Percentiles rank a stretch among this genome's conserved stretches.
Conservation (phyloP, 169 alveolate genomes). For the Neospora caninum region DNA sequence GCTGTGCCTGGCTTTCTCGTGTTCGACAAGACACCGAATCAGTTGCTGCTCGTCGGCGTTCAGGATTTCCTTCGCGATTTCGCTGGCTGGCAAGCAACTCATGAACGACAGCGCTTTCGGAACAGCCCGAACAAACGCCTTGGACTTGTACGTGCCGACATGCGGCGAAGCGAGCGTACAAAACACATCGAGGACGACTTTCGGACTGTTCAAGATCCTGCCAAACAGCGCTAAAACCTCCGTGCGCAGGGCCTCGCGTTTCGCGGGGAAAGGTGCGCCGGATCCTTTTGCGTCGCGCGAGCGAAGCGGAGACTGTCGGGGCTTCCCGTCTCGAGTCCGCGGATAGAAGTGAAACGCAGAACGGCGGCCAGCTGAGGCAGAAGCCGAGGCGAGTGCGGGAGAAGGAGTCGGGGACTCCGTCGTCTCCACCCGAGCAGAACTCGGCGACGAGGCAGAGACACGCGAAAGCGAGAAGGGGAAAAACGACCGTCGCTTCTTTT, state of each 20-base stretch:
- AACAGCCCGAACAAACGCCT: background rate
- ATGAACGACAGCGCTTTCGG: background rate
- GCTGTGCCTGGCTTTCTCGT: background rate
- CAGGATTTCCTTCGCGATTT: slow-evolving; percentile 19
- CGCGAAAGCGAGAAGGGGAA: too few relatives aligned
- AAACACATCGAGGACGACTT: background rate
- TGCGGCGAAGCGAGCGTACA: slow-evolving; percentile 38
- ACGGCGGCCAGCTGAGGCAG: too few relatives aligned
- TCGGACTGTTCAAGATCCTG: background rate
- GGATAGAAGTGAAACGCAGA: too few relatives aligned
- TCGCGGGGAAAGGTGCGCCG: background rate
- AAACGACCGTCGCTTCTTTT: too few relatives aligned
- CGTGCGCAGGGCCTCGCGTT: background rate
- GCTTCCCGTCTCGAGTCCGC: too few relatives aligned
- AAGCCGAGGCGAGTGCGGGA: too few relatives aligned
- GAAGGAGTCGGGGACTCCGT: too few relatives aligned
- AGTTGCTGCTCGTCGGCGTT: background rate
- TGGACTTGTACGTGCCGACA: slow-evolving; percentile 38
- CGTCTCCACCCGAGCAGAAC: too few relatives aligned
- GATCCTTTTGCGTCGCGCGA: too few relatives aligned
- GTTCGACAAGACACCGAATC: background rate
- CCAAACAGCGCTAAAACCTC: background rate
- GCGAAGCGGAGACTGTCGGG: too few relatives aligned
- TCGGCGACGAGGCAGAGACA: too few relatives aligned
- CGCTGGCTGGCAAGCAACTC: background rate